Conservation (phyloP, 139 green algal genomes). For the Ostreobium quekettii region DNA sequence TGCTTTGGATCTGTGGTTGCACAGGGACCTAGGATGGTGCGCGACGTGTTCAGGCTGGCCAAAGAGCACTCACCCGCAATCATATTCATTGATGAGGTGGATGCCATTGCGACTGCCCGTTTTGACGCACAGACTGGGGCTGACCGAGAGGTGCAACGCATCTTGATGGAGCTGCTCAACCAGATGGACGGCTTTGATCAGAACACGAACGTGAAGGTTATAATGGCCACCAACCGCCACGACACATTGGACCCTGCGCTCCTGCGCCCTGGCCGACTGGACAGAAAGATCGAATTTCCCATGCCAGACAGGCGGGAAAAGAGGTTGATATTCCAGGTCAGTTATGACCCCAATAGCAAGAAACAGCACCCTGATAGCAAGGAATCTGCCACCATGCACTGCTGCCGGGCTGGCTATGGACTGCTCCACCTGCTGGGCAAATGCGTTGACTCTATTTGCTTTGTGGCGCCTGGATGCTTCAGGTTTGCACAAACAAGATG, state of each 20-base stretch:
- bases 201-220: slow-evolving; percentile 89
- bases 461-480: slow-evolving; percentile 12
- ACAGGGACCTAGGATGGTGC: slow-evolving; percentile 93
- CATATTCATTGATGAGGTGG: slow-evolving; percentile 98
- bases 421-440: no score
- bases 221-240: slow-evolving; percentile 98
- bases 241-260: slow-evolving; percentile 97
- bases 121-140: slow-evolving; percentile 93
- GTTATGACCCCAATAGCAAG: no score
- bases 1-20: no score
- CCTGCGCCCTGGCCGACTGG: slow-evolving; percentile 89
- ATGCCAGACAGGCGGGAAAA: slow-evolving; percentile 95
- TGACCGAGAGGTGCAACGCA: slow-evolving; percentile 93
- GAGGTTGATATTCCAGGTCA: slow-evolving; percentile 94
- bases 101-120: slow-evolving; percentile 93
- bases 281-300: slow-evolving; percentile 99
- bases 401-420: no score
- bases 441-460: not conserved
- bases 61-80: slow-evolving; percentile 97
- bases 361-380: no score
- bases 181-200: slow-evolving; percentile 99
- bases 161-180: slow-evolving; percentile 99
- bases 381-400: no score
- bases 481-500: slow-evolving; percentile 96
- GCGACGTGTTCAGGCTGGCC: slow-evolving; percentile 96